Percentiles rank a stretch among this genome's conserved stretches.
phyloP scores from a whole-genome alignment of 192 early-diverging fungal species.

The Phycomyces blakesleeanus region DNA sequence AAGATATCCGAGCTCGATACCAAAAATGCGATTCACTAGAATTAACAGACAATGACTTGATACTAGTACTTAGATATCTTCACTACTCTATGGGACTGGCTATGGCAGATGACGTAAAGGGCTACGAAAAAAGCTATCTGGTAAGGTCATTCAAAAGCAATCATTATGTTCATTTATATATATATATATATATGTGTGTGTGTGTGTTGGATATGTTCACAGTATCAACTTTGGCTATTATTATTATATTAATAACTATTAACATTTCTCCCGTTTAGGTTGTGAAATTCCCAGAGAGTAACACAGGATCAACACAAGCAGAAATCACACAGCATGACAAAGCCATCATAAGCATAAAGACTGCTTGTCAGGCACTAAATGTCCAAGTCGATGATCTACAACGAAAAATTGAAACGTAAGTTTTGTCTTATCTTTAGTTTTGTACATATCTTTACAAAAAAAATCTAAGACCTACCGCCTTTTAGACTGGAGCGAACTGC shows the following conservation, averaged over 20 bases:
- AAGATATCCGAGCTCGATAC: conserved; percentile 7
- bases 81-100: conserved; percentile 12
- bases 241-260: too few relatives aligned
- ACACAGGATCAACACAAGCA: conserved; percentile 3
- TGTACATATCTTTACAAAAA: too few relatives aligned
- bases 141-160: neutral
- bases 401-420: conserved; percentile 47
- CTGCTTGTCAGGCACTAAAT: conserved; percentile 46
- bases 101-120: conserved; percentile 10
- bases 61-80: conserved; percentile 31
- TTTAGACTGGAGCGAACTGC: conserved; percentile 11
- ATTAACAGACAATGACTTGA: conserved; percentile 31
- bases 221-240: too few relatives aligned
- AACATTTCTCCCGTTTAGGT: neutral
- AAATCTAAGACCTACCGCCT: too few relatives aligned
- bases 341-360: conserved; percentile 53
- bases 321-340: conserved; percentile 53
- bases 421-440: too few relatives aligned
- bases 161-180: neutral
- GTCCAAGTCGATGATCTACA: conserved; percentile 61
- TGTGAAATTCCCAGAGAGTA: conserved; percentile 20
- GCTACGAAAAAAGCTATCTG: conserved; percentile 1
- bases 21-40: neutral
- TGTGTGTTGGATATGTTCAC: too few relatives aligned
- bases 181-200: too few relatives aligned